Percentiles rank a stretch among this genome's conserved stretches.
Conservation (phyloP, 768 basidiomycete genomes). For the Lyophyllum decastes region DNA sequence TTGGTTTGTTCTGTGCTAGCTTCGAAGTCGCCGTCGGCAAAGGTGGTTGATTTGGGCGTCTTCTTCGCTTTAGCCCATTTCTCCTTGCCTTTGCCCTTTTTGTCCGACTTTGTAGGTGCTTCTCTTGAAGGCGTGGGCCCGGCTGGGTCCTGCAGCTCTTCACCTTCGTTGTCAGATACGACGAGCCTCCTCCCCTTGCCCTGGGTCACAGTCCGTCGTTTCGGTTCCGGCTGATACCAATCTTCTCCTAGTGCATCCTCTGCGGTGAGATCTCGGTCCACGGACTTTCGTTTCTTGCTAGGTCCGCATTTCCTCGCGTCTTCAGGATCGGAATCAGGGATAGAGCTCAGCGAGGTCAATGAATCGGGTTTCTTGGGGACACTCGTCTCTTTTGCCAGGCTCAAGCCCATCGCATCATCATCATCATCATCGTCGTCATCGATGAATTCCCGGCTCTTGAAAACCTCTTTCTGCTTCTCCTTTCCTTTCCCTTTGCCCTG, state of each 20-base stretch:
- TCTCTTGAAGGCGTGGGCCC: background rate
- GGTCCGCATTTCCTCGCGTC: slow-evolving; percentile 13
- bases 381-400: background rate
- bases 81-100: slow-evolving; percentile 14
- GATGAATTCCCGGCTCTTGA: slow-evolving; percentile 48
- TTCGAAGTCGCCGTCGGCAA: background rate
- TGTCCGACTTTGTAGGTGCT: slow-evolving; percentile 3
- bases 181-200: slow-evolving; percentile 27
- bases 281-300: slow-evolving; percentile 28
- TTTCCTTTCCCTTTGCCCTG: slow-evolving; percentile 30
- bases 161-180: slow-evolving; percentile 34
- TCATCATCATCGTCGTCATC: slow-evolving; percentile 32
- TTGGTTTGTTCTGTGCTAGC: slow-evolving; percentile 1
- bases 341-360: slow-evolving; percentile 21
- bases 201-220: background rate
- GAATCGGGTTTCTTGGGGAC: slow-evolving; percentile 14
- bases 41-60: background rate
- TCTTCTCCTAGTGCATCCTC: slow-evolving; percentile 1
- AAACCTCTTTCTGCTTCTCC: slow-evolving; percentile 30
- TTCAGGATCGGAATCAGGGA: slow-evolving; percentile 29
- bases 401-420: slow-evolving; percentile 19
- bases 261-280: slow-evolving; percentile 21
- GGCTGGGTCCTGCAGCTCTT: background rate
- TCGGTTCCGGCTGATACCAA: background rate
- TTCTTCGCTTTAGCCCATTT: background rate